Conservation (phyloP, 345 rosid genomes). For the Theobroma cacao region DNA sequence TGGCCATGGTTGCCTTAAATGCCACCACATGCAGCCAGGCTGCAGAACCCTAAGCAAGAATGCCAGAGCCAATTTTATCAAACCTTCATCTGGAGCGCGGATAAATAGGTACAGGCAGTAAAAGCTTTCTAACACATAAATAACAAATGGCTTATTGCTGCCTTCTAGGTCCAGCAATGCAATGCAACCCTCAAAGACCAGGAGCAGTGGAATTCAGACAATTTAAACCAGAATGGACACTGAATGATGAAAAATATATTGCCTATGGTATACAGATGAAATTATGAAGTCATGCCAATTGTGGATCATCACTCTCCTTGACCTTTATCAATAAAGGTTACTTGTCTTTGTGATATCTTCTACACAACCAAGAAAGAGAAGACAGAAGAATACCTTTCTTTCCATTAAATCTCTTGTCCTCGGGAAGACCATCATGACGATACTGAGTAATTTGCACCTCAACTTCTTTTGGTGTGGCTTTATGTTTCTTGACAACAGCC, state of each 20-base stretch:
- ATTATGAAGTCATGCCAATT: neutral
- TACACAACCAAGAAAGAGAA: neutral
- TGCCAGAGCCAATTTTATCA: neutral
- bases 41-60: neutral
- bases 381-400: conserved; percentile 55
- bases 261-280: neutral
- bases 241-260: neutral
- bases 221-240: neutral
- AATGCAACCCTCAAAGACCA: neutral
- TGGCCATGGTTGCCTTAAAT: neutral
- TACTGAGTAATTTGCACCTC: conserved; percentile 74
- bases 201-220: neutral
- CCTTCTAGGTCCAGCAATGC: neutral
- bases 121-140: neutral
- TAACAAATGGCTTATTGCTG: neutral
- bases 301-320: neutral
- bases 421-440: conserved; percentile 64
- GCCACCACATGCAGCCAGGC: neutral
- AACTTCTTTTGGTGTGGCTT: conserved; percentile 93
- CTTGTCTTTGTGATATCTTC: neutral
- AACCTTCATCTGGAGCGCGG: neutral
- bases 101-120: neutral
- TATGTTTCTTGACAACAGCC: conserved; percentile 84
- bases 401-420: conserved; percentile 72
- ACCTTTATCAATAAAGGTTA: neutral